Evolutionary conservation across 495 filamentous ascomycete species (phyloP).

Genomic region (Annulohypoxylon maeteangense): DNA sequence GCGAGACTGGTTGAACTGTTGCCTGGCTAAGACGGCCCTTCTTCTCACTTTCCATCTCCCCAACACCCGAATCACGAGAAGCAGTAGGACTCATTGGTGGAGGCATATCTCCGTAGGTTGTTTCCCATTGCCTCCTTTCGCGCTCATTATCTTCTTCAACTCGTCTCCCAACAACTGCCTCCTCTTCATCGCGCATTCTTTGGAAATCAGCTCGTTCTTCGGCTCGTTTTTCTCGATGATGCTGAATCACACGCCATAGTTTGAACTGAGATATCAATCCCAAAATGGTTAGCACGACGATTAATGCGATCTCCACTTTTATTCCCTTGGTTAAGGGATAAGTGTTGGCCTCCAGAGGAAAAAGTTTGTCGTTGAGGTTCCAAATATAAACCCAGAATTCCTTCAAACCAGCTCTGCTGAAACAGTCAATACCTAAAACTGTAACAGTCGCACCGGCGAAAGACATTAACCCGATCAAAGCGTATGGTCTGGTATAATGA

Average conservation of each 20-base stretch:
- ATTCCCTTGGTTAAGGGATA: slow-evolving; percentile 92
- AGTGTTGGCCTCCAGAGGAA: slow-evolving; percentile 76
- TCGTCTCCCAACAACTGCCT: slow-evolving; percentile 72
- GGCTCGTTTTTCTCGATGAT: slow-evolving; percentile 71
- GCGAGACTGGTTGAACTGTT: slow-evolving; percentile 31
- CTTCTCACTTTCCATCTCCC: slow-evolving; percentile 62
- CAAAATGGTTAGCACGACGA: slow-evolving; percentile 75
- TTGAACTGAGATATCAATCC: slow-evolving; percentile 86
- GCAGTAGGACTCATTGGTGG: slow-evolving; percentile 34
- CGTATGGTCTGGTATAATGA: slow-evolving; percentile 79
- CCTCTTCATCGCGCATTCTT: slow-evolving; percentile 71
- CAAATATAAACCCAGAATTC: slow-evolving; percentile 98
- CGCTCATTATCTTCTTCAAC: slow-evolving; percentile 73
- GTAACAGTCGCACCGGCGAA: slow-evolving; percentile 83
- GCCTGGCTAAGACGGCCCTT: slow-evolving; percentile 50
- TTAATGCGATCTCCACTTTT: slow-evolving; percentile 82
- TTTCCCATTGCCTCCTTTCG: slow-evolving; percentile 84
- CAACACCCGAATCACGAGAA: slow-evolving; percentile 63
- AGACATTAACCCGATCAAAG: slow-evolving; percentile 76
- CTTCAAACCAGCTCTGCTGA: slow-evolving; percentile 86
- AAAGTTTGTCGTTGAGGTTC: slow-evolving; percentile 81
- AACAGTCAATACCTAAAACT: slow-evolving; percentile 90
- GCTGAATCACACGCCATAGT: slow-evolving; percentile 87
- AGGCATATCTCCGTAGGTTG: slow-evolving; percentile 71
- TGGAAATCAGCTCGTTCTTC: slow-evolving; percentile 65